phyloP scores from a whole-genome alignment of 768 basidiomycete genomes.

The Daedaleopsis sinensis region DNA sequence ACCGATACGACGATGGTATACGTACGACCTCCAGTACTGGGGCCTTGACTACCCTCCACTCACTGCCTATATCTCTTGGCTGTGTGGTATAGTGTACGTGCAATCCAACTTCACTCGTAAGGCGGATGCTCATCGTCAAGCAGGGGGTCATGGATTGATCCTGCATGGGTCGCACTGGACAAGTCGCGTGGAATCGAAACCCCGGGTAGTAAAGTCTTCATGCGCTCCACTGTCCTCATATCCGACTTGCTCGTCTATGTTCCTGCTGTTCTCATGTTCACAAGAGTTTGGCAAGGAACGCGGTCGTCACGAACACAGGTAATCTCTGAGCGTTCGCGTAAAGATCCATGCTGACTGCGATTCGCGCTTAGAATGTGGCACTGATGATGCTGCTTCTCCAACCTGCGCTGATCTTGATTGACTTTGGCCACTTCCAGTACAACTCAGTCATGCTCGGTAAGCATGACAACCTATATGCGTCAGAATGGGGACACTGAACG shows the following conservation, averaged over 20 bases:
- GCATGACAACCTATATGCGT: not conserved
- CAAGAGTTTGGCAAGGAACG: slow-evolving; percentile 62
- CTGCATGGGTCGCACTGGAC: slow-evolving; percentile 72
- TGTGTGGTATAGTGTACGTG: slow-evolving; percentile 74
- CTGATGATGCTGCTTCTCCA: slow-evolving; percentile 76
- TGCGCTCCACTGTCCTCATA: slow-evolving; percentile 75
- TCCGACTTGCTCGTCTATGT: slow-evolving; percentile 76
- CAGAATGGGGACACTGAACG: not conserved
- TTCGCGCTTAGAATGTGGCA: slow-evolving; percentile 55
- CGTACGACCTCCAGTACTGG: slow-evolving; percentile 89
- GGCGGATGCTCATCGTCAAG: not conserved
- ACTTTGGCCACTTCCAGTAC: slow-evolving; percentile 95
- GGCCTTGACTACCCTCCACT: slow-evolving; percentile 94
- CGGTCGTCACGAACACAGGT: slow-evolving; percentile 84
- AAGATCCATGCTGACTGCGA: not conserved
- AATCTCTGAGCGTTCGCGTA: slow-evolving; percentile 17
- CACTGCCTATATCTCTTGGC: slow-evolving; percentile 88
- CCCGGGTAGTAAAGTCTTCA: slow-evolving; percentile 66
- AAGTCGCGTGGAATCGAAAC: slow-evolving; percentile 75
- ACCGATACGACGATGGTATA: slow-evolving; percentile 81
- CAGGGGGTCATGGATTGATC: slow-evolving; percentile 54
- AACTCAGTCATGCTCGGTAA: slow-evolving; percentile 92
- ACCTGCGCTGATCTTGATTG: slow-evolving; percentile 82
- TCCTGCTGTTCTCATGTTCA: slow-evolving; percentile 71
- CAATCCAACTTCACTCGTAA: not conserved